Evolutionary conservation across 176 grass and related monocot species (phyloP), one percentile per base, ranked within the genome.

Genomic region (Oryza officinalis): DNA sequence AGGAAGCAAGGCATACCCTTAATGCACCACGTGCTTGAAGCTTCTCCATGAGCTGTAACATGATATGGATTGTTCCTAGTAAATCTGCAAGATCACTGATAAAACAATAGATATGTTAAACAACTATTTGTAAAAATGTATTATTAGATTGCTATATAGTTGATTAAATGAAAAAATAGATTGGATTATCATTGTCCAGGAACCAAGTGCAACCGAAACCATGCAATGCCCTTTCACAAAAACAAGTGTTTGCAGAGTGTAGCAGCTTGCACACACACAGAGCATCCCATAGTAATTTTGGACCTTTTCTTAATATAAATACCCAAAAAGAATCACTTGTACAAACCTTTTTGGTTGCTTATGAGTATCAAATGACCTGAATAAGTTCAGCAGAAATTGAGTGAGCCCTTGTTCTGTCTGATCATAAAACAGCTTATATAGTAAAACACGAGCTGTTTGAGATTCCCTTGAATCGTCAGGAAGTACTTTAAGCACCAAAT

Each of bases 381-480:
- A 98, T 85, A 95, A 82, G 69, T 88, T 98, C 50, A 95, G 82
- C 27, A 98, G 88, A 81, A 93, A 95, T 17, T 98, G 88, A 80
- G 96, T 95, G 40, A 95, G 87, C 66, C 96, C 93, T 82, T 92
- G 80, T 79, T 98, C 96, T 37, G 96, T 98, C 87, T 98, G 93
- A 86, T 98, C 96, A 90, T 98, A 98, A 83, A 98, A 95, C 33
- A 98, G 83, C 77, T 98, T 98, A 71, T 98, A 98, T 52, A 98
- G 80, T 64, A 95, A 87, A 71, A 98, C 91, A 79, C 92, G 91
- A 81, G 87, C 86, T 71, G 89, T 95, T 75, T 95, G 96, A 85
- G 85, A 75, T 86, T 98, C 93, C 83, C 85, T 94, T 72, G 96
- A 91, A 88, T 84, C 90, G 80, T 98, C 91, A 73, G 87, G 90